These are phyloP conservation scores for Symmetrospora coprosmae DNA, from an alignment of 768 basidiomycete species.

Conservation along the genomic window DNA sequence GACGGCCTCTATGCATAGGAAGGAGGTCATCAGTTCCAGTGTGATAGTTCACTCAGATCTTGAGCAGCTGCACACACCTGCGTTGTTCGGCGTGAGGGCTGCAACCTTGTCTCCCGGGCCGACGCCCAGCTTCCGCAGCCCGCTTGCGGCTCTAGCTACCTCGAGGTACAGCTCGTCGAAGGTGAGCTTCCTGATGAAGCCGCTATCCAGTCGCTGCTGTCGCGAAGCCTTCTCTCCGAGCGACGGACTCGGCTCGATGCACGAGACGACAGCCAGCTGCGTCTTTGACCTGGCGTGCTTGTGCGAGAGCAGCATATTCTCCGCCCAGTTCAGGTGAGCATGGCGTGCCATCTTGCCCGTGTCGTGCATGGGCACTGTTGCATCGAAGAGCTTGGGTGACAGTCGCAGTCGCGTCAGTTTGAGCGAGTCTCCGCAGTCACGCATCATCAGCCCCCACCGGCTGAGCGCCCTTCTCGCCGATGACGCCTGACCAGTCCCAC, in stretches of 20 bases:
- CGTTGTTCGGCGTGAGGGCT: conserved; percentile 28
- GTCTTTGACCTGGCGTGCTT: conserved; percentile 22
- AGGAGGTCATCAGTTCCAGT: neutral
- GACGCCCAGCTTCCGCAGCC: conserved; percentile 24
- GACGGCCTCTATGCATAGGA: conserved; percentile 19
- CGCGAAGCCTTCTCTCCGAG: conserved; percentile 8
- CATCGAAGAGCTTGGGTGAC: conserved; percentile 17
- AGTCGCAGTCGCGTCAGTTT: too few relatives aligned
- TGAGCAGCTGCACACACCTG: neutral
- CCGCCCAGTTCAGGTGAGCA: conserved; percentile 22
- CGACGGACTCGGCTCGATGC: conserved; percentile 25
- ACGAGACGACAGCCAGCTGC: conserved; percentile 27
- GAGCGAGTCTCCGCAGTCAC: neutral
- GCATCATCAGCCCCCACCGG: neutral
- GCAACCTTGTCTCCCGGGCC: conserved; percentile 30
- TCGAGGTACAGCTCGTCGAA: conserved; percentile 31
- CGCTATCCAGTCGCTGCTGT: neutral
- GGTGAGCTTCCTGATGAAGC: conserved; percentile 25
- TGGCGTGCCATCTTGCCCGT: conserved; percentile 6
- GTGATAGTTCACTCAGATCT: neutral
- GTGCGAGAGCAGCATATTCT: conserved; percentile 32
- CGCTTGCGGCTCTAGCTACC: conserved; percentile 24
- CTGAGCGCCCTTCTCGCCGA: conserved; percentile 22
- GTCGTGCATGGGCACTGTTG: conserved; percentile 11
- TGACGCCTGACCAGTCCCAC: conserved; percentile 26